Evolutionary conservation across 768 basidiomycete species (phyloP), one percentile per base, ranked within the genome.

Genomic region (Holtermannia corniformis): DNA sequence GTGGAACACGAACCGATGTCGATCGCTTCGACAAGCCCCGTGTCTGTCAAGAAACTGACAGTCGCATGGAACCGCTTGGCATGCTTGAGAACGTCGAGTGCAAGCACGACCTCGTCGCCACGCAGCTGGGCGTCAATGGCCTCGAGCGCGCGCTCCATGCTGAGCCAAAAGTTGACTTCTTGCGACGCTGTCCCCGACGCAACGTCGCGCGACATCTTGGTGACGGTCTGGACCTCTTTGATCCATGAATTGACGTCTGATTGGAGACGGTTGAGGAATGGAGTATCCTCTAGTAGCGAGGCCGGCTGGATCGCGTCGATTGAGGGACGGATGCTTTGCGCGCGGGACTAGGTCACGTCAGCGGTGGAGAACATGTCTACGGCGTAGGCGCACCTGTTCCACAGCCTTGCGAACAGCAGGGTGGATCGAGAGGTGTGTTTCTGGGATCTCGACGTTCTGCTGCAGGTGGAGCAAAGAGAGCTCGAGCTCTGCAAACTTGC

Each of bases 161-260:
- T 87, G 21, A 97, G 77, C 95, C 95, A 97, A 65, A 99, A 97
- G 72, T 97, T 97, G 77, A 99, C 91, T 71, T 97, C 95, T 67
- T 99, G 95, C 0, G 89, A 92, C 1, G 95, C 93, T 0, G 93
- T 97, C 1, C 93, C 93, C 3, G 87, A 87, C 0, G 83, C 78
- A 26, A 97, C 93, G 63, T 97, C 93, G 21, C 95, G 78, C 1
- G 82, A 84, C n/a, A 99, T 81, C 69, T 93, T 95, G 4, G 95
- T 97, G 47, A 97, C 91, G 0, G 85, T 81, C 71, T 97, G 95
- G 51, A 97, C 93, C 25, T 90, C 85, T 74, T 95, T 95, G 76
- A 97, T 95, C 95, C 95, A 99, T 13, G 82, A 78, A 70, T 97
- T 97, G 56, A 97, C 93, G 59, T 96, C 88, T 7, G 80, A 79